Evolutionary conservation across 352 stramenopile genomes (phyloP), one percentile per base, ranked within the genome.

Genomic region (Blastocystis hominis): DNA sequence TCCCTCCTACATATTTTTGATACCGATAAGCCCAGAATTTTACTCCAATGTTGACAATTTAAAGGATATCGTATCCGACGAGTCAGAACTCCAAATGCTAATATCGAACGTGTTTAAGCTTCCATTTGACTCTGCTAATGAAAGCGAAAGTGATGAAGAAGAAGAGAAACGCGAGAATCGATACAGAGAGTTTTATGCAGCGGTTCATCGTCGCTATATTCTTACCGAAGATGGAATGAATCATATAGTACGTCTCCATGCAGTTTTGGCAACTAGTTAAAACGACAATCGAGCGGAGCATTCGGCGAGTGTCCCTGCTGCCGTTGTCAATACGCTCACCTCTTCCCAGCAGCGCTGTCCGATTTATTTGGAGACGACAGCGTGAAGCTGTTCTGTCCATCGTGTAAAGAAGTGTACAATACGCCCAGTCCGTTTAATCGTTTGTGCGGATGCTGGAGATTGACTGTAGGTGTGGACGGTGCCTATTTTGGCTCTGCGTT

Each of bases 321-420:
- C n/a, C 70, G 70, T 20, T 80, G 70, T 63, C 3, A 34, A 34
- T 17, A 40, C 30, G n/a, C 70, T 10, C 46, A 44, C 17, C 47
- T 80, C 42, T 47, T 80, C n/a, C 70, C 70, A 36, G 55, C 47
- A 4, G 70, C 36, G 38, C 40, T 80, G 55, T 17, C 10, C 9
- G 6, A 63, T 40, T 6, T 30, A 10, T 56, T 15, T 17, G 46
- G 46, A 0, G 70, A 63, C n/a, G 42, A 24, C 5, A 62, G n/a
- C n/a, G 40, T 80, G 36, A 80, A 80, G 44, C 55, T 80, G 3
- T 80, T 66, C 40, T 80, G 70, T 63, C 70, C 70, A 40, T 80
- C 36, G 3, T 80, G 70, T 40, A 80, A 63, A 9, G 70, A 80
- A 80, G 47, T 80, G 30, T 80, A 80, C 55, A 66, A 59, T 40